phyloP scores from a whole-genome alignment of 2,329 filamentous ascomycete genomes.

The Diplodia mutila region DNA sequence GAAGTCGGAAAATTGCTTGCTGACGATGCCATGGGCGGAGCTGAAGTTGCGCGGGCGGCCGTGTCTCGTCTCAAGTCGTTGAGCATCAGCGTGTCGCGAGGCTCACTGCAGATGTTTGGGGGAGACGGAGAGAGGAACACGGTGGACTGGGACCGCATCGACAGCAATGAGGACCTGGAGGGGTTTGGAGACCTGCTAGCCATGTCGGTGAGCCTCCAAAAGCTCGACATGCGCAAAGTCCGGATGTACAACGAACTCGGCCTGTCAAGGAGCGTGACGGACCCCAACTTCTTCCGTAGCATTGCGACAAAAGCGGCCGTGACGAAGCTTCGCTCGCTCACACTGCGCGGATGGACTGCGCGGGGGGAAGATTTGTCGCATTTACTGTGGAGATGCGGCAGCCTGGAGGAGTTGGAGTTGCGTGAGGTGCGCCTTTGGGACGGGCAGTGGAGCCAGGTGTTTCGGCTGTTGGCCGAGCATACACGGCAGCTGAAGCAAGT shows the following conservation, averaged over 20 bases:
- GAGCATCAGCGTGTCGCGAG: background rate
- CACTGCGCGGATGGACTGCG: background rate
- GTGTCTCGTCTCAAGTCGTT: background rate
- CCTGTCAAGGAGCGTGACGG: background rate
- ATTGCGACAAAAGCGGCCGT: background rate
- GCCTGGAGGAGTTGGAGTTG: background rate
- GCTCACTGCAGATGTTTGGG: background rate
- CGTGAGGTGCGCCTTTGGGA: background rate
- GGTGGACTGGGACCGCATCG: background rate
- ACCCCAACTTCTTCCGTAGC: background rate
- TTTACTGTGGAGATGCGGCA: background rate
- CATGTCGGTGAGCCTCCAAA: background rate
- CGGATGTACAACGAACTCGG: background rate
- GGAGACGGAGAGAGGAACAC: background rate
- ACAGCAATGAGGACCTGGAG: background rate
- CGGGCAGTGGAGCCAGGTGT: slow-evolving; percentile 2
- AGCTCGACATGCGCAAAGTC: background rate
- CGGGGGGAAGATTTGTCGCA: background rate
- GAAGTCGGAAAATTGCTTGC: background rate
- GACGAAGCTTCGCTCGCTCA: background rate
- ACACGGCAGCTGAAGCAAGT: background rate
- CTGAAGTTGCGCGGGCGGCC: background rate
- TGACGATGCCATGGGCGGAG: background rate
- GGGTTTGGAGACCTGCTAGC: background rate
- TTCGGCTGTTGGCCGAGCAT: background rate